Evolutionary conservation across 306 rosid species (phyloP).

Genomic region (Casuarina cunninghamiana): DNA sequence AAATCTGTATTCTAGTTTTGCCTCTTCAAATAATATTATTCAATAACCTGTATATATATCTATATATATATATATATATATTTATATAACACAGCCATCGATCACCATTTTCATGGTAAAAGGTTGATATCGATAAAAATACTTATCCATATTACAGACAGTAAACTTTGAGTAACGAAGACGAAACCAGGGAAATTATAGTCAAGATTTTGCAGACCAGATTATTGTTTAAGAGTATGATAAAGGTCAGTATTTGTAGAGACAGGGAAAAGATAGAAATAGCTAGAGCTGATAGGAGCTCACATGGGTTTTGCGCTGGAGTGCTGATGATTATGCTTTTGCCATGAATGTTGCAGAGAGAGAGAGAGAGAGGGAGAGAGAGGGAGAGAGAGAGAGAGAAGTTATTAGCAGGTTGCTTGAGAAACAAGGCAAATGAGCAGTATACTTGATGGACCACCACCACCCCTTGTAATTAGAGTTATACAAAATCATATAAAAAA

Average conservation of each 20-base stretch:
- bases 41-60: background rate
- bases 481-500: slow-evolving; percentile 27
- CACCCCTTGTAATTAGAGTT: slow-evolving; percentile 54
- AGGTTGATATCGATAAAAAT: background rate
- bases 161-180: slow-evolving; percentile 42
- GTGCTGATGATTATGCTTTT: slow-evolving; percentile 82
- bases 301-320: slow-evolving; percentile 84
- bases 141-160: slow-evolving; percentile 5
- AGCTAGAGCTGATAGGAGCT: slow-evolving; percentile 56
- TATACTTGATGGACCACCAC: slow-evolving; percentile 92
- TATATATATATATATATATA: background rate
- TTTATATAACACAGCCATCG: background rate
- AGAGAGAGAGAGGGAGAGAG: slow-evolving; percentile 39
- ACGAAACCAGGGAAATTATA: slow-evolving; percentile 40
- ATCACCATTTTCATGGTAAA: slow-evolving; percentile 1
- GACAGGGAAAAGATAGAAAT: slow-evolving; percentile 31
- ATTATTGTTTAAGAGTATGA: slow-evolving; percentile 22
- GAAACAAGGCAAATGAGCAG: slow-evolving; percentile 78
- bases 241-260: slow-evolving; percentile 22
- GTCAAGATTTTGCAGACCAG: slow-evolving; percentile 25
- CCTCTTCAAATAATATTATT: too few relatives aligned
- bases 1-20: slow-evolving; percentile 13
- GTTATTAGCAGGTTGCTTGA: slow-evolving; percentile 70
- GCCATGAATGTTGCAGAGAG: slow-evolving; percentile 73
- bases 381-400: slow-evolving; percentile 31